These are phyloP conservation scores for Staphylotrichum longicolle DNA, from an alignment of 495 filamentous ascomycete species.

Conservation along the genomic window DNA sequence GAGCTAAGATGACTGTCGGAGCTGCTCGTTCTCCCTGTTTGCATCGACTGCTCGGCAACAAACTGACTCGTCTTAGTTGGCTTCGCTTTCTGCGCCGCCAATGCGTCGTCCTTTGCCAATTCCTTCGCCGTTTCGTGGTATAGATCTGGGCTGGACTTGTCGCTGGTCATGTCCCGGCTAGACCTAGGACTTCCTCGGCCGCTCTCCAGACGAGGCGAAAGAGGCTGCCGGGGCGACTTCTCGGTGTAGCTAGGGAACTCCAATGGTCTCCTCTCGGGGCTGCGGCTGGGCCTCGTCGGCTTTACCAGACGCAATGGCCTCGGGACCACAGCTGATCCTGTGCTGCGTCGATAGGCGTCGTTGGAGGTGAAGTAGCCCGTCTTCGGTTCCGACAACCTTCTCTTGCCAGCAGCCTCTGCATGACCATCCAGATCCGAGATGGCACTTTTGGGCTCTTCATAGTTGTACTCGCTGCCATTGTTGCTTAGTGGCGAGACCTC, in stretches of 20 bases:
- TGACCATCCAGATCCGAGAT: background rate
- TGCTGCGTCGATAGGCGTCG: background rate
- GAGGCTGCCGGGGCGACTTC: background rate
- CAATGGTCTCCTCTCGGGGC: background rate
- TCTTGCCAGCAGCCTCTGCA: background rate
- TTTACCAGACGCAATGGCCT: background rate
- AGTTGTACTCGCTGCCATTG: constrained; percentile 21
- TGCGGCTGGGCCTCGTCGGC: background rate
- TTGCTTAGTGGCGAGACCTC: constrained; percentile 25
- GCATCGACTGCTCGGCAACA: background rate
- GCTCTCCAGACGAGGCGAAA: background rate
- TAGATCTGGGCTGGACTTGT: background rate
- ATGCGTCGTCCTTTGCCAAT: background rate
- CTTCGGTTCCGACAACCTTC: background rate
- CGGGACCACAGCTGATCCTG: background rate
- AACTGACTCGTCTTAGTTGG: background rate
- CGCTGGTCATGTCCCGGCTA: background rate
- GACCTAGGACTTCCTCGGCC: background rate
- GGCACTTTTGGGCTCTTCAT: constrained; percentile 4
- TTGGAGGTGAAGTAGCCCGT: background rate
- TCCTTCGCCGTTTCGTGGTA: constrained; percentile 4
- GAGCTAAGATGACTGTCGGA: background rate
- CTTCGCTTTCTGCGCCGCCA: background rate
- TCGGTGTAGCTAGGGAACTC: background rate
- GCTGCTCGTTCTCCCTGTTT: background rate